Evolutionary conservation across 2,329 filamentous ascomycete species (phyloP).

Genomic region (Diaporthe sp.): DNA sequence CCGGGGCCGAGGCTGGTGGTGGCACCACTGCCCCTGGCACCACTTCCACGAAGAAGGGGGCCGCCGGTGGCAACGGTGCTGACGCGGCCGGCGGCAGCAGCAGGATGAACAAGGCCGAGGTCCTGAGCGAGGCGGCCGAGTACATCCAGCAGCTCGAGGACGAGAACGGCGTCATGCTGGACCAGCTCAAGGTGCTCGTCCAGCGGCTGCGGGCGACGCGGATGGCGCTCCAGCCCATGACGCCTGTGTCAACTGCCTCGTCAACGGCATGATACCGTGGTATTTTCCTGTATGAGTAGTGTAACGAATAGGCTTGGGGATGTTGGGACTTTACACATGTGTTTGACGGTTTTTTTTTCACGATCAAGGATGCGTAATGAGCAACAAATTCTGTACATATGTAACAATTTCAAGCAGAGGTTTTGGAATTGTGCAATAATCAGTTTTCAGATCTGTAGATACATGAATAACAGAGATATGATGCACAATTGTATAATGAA

Average conservation of each 20-base stretch:
- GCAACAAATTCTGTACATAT: background rate
- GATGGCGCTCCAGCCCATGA: slow-evolving; percentile 12
- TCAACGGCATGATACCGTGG: background rate
- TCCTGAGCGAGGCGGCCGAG: slow-evolving; percentile 6
- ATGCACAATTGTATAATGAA: background rate
- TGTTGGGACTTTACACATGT: background rate
- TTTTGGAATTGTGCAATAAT: background rate
- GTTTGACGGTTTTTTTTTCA: background rate
- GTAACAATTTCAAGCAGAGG: background rate
- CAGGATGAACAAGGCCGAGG: slow-evolving; percentile 17
- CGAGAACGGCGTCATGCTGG: slow-evolving; percentile 15
- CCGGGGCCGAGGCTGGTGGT: background rate
- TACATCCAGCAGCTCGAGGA: slow-evolving; percentile 18
- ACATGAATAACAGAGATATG: background rate
- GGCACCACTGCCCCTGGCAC: background rate
- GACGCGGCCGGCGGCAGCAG: background rate
- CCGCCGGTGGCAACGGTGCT: background rate
- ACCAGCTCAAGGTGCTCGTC: slow-evolving; percentile 12
- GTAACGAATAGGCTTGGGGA: background rate
- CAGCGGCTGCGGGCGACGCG: background rate
- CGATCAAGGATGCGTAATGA: background rate
- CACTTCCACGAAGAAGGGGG: background rate
- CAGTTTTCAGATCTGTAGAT: background rate
- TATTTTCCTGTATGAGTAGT: background rate
- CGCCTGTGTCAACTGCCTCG: background rate